A percentile compares a stretch with the other conserved stretches of the same genome.
phyloP scores from a whole-genome alignment of 129 eudicot species.

The Flaveria sonorensis region DNA sequence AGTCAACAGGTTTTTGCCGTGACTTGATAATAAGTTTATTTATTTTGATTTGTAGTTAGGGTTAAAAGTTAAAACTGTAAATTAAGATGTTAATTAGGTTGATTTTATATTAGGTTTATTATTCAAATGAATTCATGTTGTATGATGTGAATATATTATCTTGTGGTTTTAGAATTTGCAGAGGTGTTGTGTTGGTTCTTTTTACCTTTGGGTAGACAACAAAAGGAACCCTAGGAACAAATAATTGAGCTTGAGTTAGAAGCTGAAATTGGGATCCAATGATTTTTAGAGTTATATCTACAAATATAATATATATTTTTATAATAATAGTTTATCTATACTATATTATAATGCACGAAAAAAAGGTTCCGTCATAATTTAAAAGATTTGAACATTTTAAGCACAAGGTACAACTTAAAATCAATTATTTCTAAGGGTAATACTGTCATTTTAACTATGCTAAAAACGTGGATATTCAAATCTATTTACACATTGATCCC shows the following conservation, averaged over 20 bases:
- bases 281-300: neutral
- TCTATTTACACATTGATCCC: too few species aligned
- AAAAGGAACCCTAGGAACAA: slow-evolving; percentile 17
- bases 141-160: neutral
- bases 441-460: too few species aligned
- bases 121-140: neutral
- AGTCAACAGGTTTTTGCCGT: slow-evolving; percentile 20
- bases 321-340: neutral
- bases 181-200: slow-evolving; percentile 2
- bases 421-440: too few species aligned
- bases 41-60: slow-evolving; percentile 16
- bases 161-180: slow-evolving; percentile 25
- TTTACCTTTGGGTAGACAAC: slow-evolving; percentile 23
- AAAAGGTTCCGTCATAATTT: too few species aligned
- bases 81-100: neutral
- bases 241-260: slow-evolving; percentile 40
- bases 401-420: too few species aligned
- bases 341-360: too few species aligned
- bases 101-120: neutral
- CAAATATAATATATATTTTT: neutral
- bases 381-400: too few species aligned
- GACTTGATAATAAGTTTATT: neutral
- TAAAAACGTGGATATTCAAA: too few species aligned
- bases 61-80: slow-evolving; percentile 18
- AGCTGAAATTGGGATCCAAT: slow-evolving; percentile 38